Base-by-base conservation (phyloP, 768 basidiomycete genomes). In the Lactarius psammicola region DNA sequence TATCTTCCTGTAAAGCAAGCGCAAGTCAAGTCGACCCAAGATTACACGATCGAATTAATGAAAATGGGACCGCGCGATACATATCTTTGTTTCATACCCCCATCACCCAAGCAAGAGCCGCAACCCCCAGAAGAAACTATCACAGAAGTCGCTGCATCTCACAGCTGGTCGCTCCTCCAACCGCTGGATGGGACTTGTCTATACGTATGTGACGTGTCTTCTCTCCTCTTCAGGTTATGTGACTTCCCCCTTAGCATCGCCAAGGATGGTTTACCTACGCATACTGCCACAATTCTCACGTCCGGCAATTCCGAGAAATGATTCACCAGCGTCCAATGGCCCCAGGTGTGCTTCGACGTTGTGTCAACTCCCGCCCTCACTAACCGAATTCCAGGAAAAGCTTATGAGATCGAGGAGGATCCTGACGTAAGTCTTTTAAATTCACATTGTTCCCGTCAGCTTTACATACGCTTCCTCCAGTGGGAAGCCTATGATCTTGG, bases 241-340 rank as follows among this genome's bases (percentile, higher is more conserved):
- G 38, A 51, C 55, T n/a, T 56, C 57, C 60, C n/a, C 6, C 61
- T 68, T 78, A 94, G 89, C 87, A 89, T 74, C 86, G 86, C 71
- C 91, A 94, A 80, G 86, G 88, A 44, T 97, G 95, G 95, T 98
- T 98, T 80, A 98, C 95, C 42, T 98, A 98, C 78, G 88, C 93
- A 57, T 97, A 92, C 76, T 94, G 96, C 79, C 95, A 99, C 79
- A 92, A 95, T 76, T 84, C 87, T 59, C 88, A 97, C 78, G 94
- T 98, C 67, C 88, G 95, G 64, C 97, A 99, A 78, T 99, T 98
- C 82, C 90, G 90, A 77, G 94, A 95, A 75, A 79, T 90, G 65
- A 74, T 80, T 70, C 86, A 85, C 73, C 76, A 84, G 61, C 87
- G 87, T 69, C 80, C 85, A 58, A 84, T 86, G 70, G 80, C 83